Base-by-base conservation (phyloP, 192 early-diverging fungal genomes). In the Podila clonocystis region DNA sequence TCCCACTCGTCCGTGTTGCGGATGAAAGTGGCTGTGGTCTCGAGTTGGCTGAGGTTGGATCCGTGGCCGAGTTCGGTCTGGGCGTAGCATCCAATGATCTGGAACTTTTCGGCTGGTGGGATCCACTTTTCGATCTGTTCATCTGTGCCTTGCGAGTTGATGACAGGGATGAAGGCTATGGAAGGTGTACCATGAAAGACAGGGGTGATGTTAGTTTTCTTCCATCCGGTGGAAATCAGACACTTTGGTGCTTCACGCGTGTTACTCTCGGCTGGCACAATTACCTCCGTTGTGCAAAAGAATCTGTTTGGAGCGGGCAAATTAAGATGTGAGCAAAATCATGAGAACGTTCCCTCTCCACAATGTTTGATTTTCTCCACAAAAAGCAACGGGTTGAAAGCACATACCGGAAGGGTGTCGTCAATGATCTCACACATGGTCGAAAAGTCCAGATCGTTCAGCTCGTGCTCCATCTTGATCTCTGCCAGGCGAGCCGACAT, bases 1-100 rank as follows among this genome's bases (percentile, higher is more conserved):
- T 94, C 95, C 68, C 94, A 97, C 82, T 97, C 93, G 67, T 95
- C 90, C 5, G 94, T 95, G 71, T 92, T 92, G 7, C 91, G 89
- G 58, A 93, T 84, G 57, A 89, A 95, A 0, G 94, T 95, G 50
- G 94, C 94, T 0, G 93, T 94, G 15, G 95, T 97, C 82, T 97
- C 95, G 33, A 97, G 87, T 3, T 91, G 92, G 84, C 94, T 91
- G 22, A 97, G 88, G 59, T 97, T 97, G 31, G 91, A 73, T 28
- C 77, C 72, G 38, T 83, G 84, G 26, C 93, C 92, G 28, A 94
- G 86, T 76, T 96, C 93, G 9, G 93, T 96, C 70, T 94, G 93
- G n/a, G 95, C 93, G 65, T 95, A 96, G 75, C 92, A 95, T 30
- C 93, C 93, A 52, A 95, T 91, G 72, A 96, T 92, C 62, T 91